Base-by-base conservation (phyloP, 108 stramenopile genomes). In the Schizochytrium sp. region DNA sequence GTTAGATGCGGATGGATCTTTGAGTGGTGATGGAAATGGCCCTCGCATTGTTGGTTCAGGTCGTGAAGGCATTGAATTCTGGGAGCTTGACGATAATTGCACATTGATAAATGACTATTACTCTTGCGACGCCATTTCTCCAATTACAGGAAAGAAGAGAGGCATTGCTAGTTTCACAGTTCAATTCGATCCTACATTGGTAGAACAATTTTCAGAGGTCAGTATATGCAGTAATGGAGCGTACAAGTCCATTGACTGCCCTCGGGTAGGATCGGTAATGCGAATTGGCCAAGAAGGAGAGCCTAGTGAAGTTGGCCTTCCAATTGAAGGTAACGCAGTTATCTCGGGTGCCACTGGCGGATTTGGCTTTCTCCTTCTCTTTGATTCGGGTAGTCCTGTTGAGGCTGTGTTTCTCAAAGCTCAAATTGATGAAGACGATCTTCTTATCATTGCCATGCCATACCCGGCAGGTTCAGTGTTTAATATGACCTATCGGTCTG, bases 341-440 rank as follows among this genome's bases (percentile, higher is more conserved):
- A 72, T 72, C 42, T 41, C 72, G 1, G 72, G 72, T 13, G 40
- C 72, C 15, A 44, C 42, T 17, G 44, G 28, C 72, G 72, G 72
- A 41, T 44, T 72, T 41, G 72, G 72, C 44, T 72, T 28, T 28
- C 72, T 72, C 72, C 17, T 72, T 28, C 40, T 72, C 72, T 72
- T 72, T 72, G 72, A 72, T 41, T 38, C 40, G 42, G 72, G 72
- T 17, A 41, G 40, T 72, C 72, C 72, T 28, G 28, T 28, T 28
- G 28, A 28, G 28, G 28, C 28, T 28, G 28, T 28, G 28, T 28
- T 28, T 28, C 28, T 28, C 28, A 28, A 28, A 28, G 28, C 28
- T 28, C 28, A 28, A 28, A 28, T 28, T 28, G 28, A 28, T 28
- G 28, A 28, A 28, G 28, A 28, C 28, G 28, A 28, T 28, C 28